These are phyloP conservation scores for Exophiala calicioides DNA, from an alignment of 2,329 filamentous ascomycete species.

Conservation along the genomic window DNA sequence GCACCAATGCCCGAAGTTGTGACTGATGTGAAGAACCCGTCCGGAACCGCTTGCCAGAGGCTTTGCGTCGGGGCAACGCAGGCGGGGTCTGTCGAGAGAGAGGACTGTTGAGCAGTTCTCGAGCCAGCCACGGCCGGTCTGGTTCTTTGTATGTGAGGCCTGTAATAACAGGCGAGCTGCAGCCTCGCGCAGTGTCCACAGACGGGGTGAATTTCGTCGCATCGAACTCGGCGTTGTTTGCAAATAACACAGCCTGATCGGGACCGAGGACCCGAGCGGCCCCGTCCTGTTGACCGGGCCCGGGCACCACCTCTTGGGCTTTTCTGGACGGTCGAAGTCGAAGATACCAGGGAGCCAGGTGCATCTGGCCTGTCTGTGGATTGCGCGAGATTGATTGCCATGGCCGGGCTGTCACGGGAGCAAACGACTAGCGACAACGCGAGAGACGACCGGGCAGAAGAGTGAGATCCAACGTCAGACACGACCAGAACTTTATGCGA, in stretches of 20 bases:
- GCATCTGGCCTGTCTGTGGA: no score
- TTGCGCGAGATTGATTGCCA: no score
- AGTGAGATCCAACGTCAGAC: no score
- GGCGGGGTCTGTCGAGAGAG: not conserved
- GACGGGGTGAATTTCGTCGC: conserved; percentile 2
- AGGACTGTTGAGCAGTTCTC: not conserved
- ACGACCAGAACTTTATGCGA: no score
- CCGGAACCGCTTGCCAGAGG: not conserved
- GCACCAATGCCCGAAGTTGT: not conserved
- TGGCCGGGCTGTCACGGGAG: no score
- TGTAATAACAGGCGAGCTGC: conserved; percentile 5
- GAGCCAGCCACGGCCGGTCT: not conserved
- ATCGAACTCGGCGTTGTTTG: conserved; percentile 7
- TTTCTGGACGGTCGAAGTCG: no score
- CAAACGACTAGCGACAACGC: no score
- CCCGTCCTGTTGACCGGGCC: no score
- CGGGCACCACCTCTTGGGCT: no score
- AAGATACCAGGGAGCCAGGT: no score
- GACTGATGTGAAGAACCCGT: not conserved
- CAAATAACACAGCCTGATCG: conserved; percentile 3
- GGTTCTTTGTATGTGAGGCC: not conserved
- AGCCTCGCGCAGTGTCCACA: conserved; percentile 5
- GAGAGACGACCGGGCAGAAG: no score
- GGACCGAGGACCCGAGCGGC: conserved; percentile 4
- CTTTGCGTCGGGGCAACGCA: not conserved